Percentiles rank a stretch among this genome's conserved stretches.
phyloP scores from a whole-genome alignment of 129 eudicot species.

The Erigeron canadensis region DNA sequence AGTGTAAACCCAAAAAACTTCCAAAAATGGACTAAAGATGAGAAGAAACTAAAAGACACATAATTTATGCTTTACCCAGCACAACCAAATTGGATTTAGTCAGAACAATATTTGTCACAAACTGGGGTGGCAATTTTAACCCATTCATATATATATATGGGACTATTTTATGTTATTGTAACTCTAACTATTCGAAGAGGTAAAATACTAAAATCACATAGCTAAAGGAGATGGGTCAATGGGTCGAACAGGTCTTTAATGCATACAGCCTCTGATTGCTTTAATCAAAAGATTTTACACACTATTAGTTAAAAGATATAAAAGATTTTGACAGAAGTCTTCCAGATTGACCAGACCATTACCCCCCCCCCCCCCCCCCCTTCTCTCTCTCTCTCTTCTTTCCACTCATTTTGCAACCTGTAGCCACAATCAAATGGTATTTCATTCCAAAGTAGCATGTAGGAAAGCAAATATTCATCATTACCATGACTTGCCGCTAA shows the following conservation, averaged over 20 bases:
- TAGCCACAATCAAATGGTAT: background rate
- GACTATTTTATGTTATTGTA: background rate
- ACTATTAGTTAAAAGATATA: background rate
- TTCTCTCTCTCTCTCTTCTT: too few relatives aligned
- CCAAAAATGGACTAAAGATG: background rate
- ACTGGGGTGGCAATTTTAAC: background rate
- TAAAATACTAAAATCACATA: background rate
- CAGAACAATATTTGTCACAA: background rate
- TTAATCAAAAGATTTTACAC: background rate
- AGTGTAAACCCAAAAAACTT: background rate
- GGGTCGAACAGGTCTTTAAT: background rate
- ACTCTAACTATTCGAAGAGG: background rate
- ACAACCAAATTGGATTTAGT: background rate
- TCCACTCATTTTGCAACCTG: background rate
- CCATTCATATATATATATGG: background rate
- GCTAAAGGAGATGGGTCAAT: background rate
- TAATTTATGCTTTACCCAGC: background rate
- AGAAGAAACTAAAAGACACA: conserved; percentile 1
- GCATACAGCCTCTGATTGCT: background rate
- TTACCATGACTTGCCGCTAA: background rate
- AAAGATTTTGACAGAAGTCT: background rate
- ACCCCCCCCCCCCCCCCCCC: too few relatives aligned
- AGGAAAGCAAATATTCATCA: background rate
- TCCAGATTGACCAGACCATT: background rate
- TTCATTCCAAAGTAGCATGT: background rate